Evolutionary conservation across 2,329 filamentous ascomycete genomes (phyloP).

Genomic region (Aureobasidium sp.): DNA sequence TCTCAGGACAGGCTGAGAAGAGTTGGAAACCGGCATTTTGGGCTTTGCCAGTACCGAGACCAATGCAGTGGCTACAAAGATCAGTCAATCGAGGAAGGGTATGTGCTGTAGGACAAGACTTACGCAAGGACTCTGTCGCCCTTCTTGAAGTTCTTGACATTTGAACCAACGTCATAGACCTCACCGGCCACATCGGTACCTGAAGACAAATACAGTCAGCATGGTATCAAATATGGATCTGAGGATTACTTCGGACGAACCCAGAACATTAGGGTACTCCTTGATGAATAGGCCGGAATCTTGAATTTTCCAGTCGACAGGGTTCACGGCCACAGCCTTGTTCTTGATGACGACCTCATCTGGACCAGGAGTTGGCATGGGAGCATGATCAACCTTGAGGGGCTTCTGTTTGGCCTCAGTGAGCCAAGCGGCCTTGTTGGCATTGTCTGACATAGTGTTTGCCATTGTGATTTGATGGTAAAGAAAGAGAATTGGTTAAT

Average conservation of each 20-base stretch:
- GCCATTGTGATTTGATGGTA: slow-evolving; percentile 11
- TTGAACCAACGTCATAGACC: slow-evolving; percentile 32
- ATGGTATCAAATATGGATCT: too few relatives aligned
- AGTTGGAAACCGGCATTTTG: slow-evolving; percentile 25
- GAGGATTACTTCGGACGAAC: slow-evolving; percentile 5
- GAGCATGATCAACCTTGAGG: slow-evolving; percentile 24
- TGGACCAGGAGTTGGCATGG: slow-evolving; percentile 26
- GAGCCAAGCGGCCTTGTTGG: slow-evolving; percentile 20
- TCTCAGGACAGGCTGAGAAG: slow-evolving; percentile 27
- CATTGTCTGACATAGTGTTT: slow-evolving; percentile 5
- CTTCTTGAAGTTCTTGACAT: slow-evolving; percentile 41
- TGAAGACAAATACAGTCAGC: not conserved
- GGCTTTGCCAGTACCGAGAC: slow-evolving; percentile 12
- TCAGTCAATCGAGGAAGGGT: not conserved
- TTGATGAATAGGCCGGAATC: slow-evolving; percentile 28
- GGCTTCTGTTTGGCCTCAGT: slow-evolving; percentile 10
- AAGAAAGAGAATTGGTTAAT: not conserved
- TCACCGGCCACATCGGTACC: slow-evolving; percentile 31
- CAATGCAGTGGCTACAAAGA: slow-evolving; percentile 9
- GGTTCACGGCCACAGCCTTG: slow-evolving; percentile 33
- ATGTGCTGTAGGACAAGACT: not conserved
- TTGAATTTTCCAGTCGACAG: slow-evolving; percentile 34
- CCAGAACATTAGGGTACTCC: slow-evolving; percentile 30
- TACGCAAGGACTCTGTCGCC: slow-evolving; percentile 44
- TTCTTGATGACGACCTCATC: slow-evolving; percentile 31